phyloP scores from a whole-genome alignment of 2,329 filamentous ascomycete species.

The Madurella mycetomatis region DNA sequence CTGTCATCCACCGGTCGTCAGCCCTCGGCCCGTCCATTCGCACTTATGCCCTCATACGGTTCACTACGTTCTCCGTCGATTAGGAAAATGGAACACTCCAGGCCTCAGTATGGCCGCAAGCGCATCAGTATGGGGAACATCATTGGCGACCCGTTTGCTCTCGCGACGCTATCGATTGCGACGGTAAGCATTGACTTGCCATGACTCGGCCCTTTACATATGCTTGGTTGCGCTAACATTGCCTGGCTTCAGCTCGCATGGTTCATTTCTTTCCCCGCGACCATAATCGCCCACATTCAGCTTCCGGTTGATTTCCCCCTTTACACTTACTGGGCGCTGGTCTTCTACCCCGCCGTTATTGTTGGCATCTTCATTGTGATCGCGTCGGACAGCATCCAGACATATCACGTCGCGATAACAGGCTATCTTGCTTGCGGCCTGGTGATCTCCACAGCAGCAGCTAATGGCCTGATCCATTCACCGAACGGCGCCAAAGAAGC shows the following conservation, averaged over 20 bases:
- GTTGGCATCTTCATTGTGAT: conserved; percentile 75
- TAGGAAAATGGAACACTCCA: conserved; percentile 73
- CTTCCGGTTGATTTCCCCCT: conserved; percentile 62
- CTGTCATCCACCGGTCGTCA: conserved; percentile 5
- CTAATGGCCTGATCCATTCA: conserved; percentile 81
- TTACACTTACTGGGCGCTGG: conserved; percentile 87
- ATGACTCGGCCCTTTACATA: neutral
- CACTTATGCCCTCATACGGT: conserved; percentile 70
- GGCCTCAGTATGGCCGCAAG: conserved; percentile 51
- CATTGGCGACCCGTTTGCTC: conserved; percentile 90
- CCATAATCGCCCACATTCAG: conserved; percentile 65
- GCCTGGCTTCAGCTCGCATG: conserved; percentile 70
- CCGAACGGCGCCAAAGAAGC: conserved; percentile 72
- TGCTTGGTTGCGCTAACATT: conserved; percentile 10
- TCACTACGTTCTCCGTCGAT: conserved; percentile 69
- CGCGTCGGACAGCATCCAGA: conserved; percentile 76
- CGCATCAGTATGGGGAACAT: conserved; percentile 80
- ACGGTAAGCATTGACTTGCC: conserved; percentile 57
- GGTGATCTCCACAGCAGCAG: conserved; percentile 77
- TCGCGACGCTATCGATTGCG: conserved; percentile 89
- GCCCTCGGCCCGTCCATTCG: conserved; percentile 17
- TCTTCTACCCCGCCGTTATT: conserved; percentile 82
- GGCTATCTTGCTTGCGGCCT: conserved; percentile 81
- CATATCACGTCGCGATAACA: conserved; percentile 87
- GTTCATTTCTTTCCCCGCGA: conserved; percentile 86